These are phyloP conservation scores for Trametes sanguinea DNA, from an alignment of 768 basidiomycete genomes.

Conservation along the genomic window DNA sequence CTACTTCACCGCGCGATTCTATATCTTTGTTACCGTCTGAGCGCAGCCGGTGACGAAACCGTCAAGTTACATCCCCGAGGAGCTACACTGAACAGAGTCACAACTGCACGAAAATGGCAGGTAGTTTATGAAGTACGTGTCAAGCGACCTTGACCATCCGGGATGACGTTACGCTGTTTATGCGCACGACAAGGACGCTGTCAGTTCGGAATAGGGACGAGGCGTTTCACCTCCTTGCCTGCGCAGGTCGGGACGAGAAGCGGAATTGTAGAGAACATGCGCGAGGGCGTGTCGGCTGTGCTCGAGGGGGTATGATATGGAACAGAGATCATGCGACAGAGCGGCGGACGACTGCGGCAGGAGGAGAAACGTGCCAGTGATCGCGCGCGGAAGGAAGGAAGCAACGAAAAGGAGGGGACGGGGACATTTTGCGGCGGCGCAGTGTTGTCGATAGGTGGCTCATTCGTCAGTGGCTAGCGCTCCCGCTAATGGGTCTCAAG, in stretches of 20 bases:
- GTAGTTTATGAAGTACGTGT: background rate
- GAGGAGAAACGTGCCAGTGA: background rate
- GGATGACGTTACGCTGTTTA: background rate
- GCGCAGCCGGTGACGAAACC: too few relatives aligned
- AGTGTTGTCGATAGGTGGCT: background rate
- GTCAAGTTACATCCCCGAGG: too few relatives aligned
- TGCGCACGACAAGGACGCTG: background rate
- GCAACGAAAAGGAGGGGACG: background rate
- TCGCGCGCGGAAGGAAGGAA: conserved; percentile 9
- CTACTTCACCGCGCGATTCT: too few relatives aligned
- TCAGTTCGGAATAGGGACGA: background rate
- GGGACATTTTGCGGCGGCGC: background rate
- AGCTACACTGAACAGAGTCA: background rate
- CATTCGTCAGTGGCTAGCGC: too few relatives aligned
- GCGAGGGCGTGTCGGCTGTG: background rate
- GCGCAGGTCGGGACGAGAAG: background rate
- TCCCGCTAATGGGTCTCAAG: too few relatives aligned
- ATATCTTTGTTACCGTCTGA: too few relatives aligned
- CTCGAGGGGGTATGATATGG: background rate
- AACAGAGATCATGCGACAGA: background rate
- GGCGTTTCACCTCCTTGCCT: too few relatives aligned
- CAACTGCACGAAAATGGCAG: background rate
- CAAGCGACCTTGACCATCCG: background rate
- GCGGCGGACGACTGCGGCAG: background rate
- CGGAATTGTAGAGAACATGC: background rate